Evolutionary conservation across 2,329 filamentous ascomycete species (phyloP), one percentile per base, ranked within the genome.

Genomic region (Lasiodiplodia gonubiensis): DNA sequence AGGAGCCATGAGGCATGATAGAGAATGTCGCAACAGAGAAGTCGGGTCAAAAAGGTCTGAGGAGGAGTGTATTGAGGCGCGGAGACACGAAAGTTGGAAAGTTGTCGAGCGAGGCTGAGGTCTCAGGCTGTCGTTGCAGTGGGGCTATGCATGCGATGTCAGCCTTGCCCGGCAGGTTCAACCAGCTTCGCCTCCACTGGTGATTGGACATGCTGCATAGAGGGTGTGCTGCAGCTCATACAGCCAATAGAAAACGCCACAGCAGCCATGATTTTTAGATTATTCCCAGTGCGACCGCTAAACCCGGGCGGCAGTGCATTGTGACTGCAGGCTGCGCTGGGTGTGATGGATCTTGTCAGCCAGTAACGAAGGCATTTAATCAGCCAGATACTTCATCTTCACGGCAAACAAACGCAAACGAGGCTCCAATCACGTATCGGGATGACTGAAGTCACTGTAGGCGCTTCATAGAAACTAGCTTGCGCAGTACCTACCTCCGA

Each of bases 91-190:
- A 51, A 21, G 10, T 23, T 5, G 4, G 23, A 14, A 4, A 25
- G 25, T 11, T 27, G 21, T 12, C 48, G 48, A 51, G 48, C 48
- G 48, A 51, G 48, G 48, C 48, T 27, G 48, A 51, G 11, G 48
- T 51, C 23, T 27, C 30, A 33, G 30, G 30, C 30, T 33, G 30
- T 33, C 30, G 10, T 42, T 12, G 52, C 52, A 37, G 21, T 23
- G 52, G 27, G 52, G 52, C 52, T 54, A 35, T 54, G 52, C 54
- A 42, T 18, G 35, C 23, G 35, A 16, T 27, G 21, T 59, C 35
- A 59, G 54, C 21, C 35, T 42, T 16, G 52, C 30, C n/a, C 37
- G 30, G 0, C 18, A 21, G 30, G 52, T n/a, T 55, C 52, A 55
- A 6, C 12, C 52, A 55, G 35, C 33, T 23, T 59, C 35, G 23